These are phyloP conservation scores for Fusarium sp. DNA, from an alignment of 2,329 filamentous ascomycete genomes.

Conservation along the genomic window DNA sequence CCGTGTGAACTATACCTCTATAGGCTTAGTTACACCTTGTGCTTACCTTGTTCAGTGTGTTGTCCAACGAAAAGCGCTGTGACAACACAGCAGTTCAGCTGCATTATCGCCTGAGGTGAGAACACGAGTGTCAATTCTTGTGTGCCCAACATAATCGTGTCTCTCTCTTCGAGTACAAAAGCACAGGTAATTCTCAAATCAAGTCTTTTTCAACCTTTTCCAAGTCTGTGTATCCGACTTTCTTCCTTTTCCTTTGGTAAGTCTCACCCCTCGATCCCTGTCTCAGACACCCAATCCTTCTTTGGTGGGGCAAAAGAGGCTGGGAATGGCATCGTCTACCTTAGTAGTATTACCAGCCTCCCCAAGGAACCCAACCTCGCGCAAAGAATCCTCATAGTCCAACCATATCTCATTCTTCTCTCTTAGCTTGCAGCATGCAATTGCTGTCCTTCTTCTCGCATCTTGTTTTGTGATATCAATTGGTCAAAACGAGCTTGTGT, in stretches of 20 bases:
- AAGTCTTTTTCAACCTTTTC: background rate
- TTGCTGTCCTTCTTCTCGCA: constrained; percentile 40
- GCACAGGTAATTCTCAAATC: background rate
- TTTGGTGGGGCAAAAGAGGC: constrained; percentile 40
- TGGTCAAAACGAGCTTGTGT: constrained; percentile 43
- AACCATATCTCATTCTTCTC: constrained; percentile 46
- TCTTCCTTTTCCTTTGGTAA: constrained; percentile 19
- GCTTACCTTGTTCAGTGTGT: constrained; percentile 10
- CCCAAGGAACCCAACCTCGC: constrained; percentile 43
- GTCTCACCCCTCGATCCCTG: constrained; percentile 12
- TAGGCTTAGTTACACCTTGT: constrained; percentile 9
- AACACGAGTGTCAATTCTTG: constrained; percentile 17
- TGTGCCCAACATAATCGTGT: constrained; percentile 17
- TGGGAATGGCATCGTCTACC: constrained; percentile 34
- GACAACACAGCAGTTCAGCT: constrained; percentile 31
- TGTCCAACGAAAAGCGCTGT: constrained; percentile 18
- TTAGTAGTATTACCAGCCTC: constrained; percentile 33
- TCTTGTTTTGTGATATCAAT: constrained; percentile 47
- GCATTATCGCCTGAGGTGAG: constrained; percentile 24
- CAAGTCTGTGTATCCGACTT: background rate
- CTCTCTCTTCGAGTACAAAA: constrained; percentile 3
- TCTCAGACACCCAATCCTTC: constrained; percentile 13
- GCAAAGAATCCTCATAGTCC: constrained; percentile 41
- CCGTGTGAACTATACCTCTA: constrained; percentile 7
- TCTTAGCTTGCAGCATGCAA: constrained; percentile 44